Conservation (phyloP, 148 eudicot genomes). For the Camellia japonica region DNA sequence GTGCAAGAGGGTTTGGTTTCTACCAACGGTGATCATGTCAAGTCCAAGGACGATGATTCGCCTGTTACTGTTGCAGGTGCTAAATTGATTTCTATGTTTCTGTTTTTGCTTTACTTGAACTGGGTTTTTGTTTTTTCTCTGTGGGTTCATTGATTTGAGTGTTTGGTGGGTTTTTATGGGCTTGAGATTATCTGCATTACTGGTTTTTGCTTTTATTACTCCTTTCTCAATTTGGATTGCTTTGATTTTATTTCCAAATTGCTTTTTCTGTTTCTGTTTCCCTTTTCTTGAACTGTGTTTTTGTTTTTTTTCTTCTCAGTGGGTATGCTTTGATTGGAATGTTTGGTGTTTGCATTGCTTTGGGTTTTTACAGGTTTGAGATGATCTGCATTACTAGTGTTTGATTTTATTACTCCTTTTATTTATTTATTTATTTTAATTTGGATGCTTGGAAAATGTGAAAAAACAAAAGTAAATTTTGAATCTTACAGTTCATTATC, state of each 20-base stretch:
- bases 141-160: neutral
- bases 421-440: no score
- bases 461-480: neutral
- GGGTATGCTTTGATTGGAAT: neutral
- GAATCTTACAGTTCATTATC: neutral
- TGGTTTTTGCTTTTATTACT: neutral
- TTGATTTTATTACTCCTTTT: neutral
- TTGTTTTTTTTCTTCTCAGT: slow-evolving; percentile 4
- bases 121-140: slow-evolving; percentile 18
- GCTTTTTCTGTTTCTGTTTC: neutral
- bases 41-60: slow-evolving; percentile 80
- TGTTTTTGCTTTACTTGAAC: neutral
- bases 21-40: slow-evolving; percentile 39
- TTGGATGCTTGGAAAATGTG: neutral
- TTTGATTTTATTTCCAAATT: neutral
- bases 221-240: neutral
- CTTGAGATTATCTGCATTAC: neutral
- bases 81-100: neutral
- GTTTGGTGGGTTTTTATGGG: neutral
- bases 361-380: neutral
- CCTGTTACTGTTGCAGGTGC: slow-evolving; percentile 91
- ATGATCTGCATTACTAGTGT: neutral
- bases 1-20: slow-evolving; percentile 61
- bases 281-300: slow-evolving; percentile 13
- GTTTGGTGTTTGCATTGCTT: slow-evolving; percentile 4